phyloP scores from a whole-genome alignment of 805 yeast species.

The Monosporozyma siamensis region DNA sequence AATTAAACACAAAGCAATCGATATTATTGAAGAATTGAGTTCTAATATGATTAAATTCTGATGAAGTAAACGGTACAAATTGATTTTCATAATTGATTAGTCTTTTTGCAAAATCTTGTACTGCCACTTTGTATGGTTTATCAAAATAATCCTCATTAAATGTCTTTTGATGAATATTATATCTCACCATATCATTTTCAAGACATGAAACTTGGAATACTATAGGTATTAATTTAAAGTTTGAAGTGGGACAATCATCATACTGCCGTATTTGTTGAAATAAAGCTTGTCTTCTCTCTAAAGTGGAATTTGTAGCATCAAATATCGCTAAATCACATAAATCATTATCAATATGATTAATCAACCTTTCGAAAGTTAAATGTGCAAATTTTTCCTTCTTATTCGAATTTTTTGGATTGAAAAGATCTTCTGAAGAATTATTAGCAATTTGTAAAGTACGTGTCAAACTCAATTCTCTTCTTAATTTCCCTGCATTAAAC shows the following conservation, averaged over 20 bases:
- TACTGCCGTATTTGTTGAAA: conserved; percentile 18
- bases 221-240: conserved; percentile 36
- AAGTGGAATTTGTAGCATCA: conserved; percentile 52
- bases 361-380: conserved; percentile 39
- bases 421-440: conserved; percentile 32
- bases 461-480: conserved; percentile 43
- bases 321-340: conserved; percentile 47
- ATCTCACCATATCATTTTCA: conserved; percentile 43
- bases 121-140: conserved; percentile 42
- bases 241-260: conserved; percentile 10
- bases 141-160: conserved; percentile 51
- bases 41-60: conserved; percentile 15
- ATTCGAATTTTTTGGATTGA: conserved; percentile 34
- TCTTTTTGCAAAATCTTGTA: conserved; percentile 51
- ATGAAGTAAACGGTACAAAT: conserved; percentile 20
- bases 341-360: conserved; percentile 35
- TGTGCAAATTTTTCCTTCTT: conserved; percentile 45
- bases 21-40: not conserved
- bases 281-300: conserved; percentile 31
- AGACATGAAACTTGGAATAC: conserved; percentile 53
- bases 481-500: conserved; percentile 66
- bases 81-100: conserved; percentile 39
- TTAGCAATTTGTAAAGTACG: conserved; percentile 20
- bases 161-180: conserved; percentile 57
- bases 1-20: conserved; percentile 4